Evolutionary conservation across 2,329 filamentous ascomycete genomes (phyloP).

Genomic region (Ophiostoma ulmi): DNA sequence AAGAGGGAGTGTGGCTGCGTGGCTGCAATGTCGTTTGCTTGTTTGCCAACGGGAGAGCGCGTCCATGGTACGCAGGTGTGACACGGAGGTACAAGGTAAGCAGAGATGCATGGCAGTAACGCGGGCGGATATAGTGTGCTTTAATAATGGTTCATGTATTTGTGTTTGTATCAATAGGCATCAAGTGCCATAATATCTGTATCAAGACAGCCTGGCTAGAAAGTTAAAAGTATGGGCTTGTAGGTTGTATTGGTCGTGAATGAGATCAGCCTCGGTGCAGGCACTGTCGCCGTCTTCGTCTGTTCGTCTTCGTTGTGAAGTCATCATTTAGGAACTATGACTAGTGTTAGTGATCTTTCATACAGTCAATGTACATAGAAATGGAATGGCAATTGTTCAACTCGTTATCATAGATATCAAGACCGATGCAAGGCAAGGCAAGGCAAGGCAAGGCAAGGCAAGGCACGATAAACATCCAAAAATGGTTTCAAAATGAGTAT

Average conservation of each 20-base stretch:
- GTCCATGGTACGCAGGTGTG: neutral
- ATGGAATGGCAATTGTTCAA: neutral
- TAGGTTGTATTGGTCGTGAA: neutral
- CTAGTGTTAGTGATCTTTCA: neutral
- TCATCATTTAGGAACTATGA: neutral
- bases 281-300: neutral
- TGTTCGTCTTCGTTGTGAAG: neutral
- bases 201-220: neutral
- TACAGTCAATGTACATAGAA: neutral
- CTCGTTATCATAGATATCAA: neutral
- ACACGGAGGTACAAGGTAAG: neutral
- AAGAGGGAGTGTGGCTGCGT: neutral
- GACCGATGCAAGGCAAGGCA: neutral
- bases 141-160: neutral
- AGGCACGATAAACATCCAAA: neutral
- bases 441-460: neutral
- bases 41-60: neutral
- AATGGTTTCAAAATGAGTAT: neutral
- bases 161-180: neutral
- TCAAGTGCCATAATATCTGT: neutral
- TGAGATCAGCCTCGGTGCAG: neutral
- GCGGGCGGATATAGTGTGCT: neutral
- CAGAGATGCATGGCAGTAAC: neutral
- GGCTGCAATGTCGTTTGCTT: neutral
- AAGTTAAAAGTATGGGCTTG: neutral